Conservation (phyloP, 1,284 basidiomycete species). For the Trametes versicolor region DNA sequence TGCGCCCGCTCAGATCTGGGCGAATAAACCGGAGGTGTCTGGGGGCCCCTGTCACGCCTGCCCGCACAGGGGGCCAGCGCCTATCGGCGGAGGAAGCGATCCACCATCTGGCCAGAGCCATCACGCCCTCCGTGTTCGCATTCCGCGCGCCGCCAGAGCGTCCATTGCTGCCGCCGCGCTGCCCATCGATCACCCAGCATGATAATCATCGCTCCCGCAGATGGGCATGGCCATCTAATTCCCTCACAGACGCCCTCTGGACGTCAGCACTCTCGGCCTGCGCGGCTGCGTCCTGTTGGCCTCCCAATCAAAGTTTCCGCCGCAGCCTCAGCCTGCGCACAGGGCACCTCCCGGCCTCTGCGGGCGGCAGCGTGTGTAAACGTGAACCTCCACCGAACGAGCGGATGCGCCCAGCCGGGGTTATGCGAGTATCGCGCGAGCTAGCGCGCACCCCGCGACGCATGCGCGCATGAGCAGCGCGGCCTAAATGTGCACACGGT, state of each 20-base stretch:
- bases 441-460: slow-evolving; percentile 1
- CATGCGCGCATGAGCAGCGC: slow-evolving; percentile 22
- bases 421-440: slow-evolving; percentile 29
- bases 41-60: slow-evolving; percentile 35
- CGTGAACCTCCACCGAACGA: neutral
- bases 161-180: slow-evolving; percentile 22
- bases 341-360: neutral
- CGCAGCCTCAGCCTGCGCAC: slow-evolving; percentile 8
- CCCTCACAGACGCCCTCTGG: slow-evolving; percentile 9
- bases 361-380: neutral
- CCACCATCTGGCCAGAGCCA: slow-evolving; percentile 24
- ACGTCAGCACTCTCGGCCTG: neutral
- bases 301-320: slow-evolving; percentile 22
- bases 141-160: slow-evolving; percentile 19
- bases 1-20: slow-evolving; percentile 23
- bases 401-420: slow-evolving; percentile 1
- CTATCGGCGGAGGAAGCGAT: slow-evolving; percentile 38
- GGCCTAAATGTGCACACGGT: slow-evolving; percentile 13
- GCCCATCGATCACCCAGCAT: slow-evolving; percentile 31
- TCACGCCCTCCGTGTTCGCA: slow-evolving; percentile 21
- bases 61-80: slow-evolving; percentile 23
- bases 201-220: slow-evolving; percentile 29
- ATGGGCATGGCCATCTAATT: slow-evolving; percentile 12
- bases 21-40: slow-evolving; percentile 37
- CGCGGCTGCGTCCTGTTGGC: neutral